A percentile compares a stretch with the other conserved stretches of the same genome.
phyloP scores from a whole-genome alignment of 768 basidiomycete genomes.

The Suillus subaureus region DNA sequence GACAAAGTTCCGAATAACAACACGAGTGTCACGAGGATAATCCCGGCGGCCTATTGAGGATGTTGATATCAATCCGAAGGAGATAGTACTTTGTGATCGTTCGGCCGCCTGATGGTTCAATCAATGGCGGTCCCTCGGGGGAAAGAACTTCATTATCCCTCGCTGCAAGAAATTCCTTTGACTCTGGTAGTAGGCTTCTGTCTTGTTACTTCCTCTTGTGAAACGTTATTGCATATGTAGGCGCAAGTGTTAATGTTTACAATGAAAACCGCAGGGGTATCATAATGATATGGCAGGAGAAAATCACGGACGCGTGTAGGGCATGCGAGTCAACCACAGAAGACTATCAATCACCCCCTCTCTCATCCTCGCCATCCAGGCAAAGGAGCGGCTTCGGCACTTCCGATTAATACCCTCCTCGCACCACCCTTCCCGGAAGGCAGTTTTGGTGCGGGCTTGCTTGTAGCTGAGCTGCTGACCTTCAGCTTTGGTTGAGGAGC shows the following conservation, averaged over 20 bases:
- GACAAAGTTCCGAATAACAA: not conserved
- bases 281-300: slow-evolving; percentile 11
- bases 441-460: slow-evolving; percentile 30
- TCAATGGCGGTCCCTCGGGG: not conserved
- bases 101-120: not conserved
- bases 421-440: slow-evolving; percentile 50
- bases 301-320: not conserved
- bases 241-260: not conserved
- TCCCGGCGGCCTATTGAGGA: not conserved
- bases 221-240: not conserved
- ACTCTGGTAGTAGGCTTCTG: not conserved
- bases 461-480: slow-evolving; percentile 5
- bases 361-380: slow-evolving; percentile 52
- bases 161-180: not conserved
- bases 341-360: not conserved
- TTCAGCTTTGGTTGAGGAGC: slow-evolving; percentile 19
- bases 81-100: not conserved
- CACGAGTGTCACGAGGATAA: not conserved
- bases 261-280: not conserved
- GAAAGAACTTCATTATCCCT: not conserved
- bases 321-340: slow-evolving; percentile 8
- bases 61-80: not conserved
- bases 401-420: slow-evolving; percentile 67
- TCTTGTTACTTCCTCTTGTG: not conserved
- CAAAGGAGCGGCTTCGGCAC: slow-evolving; percentile 58